Percentiles rank a stretch among this genome's conserved stretches.
These are phyloP conservation scores for Selaginella tamariscina DNA, from an alignment of 75 land plant genomes.

Conservation along the genomic window DNA sequence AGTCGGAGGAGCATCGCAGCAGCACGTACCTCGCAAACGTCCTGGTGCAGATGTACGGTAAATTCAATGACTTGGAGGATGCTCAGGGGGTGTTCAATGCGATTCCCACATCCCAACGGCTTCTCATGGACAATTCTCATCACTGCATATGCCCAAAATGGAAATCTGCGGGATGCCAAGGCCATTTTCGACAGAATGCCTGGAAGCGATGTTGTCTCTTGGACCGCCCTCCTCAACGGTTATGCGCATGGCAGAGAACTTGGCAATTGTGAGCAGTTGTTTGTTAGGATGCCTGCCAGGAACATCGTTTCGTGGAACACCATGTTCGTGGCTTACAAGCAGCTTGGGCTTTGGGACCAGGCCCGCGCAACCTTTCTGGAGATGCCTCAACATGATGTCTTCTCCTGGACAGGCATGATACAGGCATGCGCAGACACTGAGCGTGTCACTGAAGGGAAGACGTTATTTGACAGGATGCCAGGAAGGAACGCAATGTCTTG, in stretches of 20 bases:
- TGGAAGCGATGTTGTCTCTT: not conserved
- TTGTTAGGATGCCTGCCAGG: not conserved
- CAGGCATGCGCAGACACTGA: not conserved
- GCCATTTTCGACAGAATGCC: not conserved
- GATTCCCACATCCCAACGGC: not conserved
- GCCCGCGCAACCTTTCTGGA: not conserved
- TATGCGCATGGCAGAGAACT: not conserved
- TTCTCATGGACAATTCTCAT: constrained; percentile 2
- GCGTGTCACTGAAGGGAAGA: not conserved
- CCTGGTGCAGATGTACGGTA: not conserved
- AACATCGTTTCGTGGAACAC: not conserved
- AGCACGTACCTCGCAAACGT: not conserved
- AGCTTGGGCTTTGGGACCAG: not conserved
- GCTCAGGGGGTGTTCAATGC: not conserved
- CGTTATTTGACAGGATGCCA: not conserved
- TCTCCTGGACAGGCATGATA: not conserved
- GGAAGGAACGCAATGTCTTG: not conserved
- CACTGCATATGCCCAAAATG: constrained; percentile 9
- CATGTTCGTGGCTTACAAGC: not conserved
- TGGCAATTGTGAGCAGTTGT: not conserved
- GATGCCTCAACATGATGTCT: not conserved
- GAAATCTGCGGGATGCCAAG: not conserved
- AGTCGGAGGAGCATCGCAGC: not conserved
- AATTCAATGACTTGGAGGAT: not conserved
- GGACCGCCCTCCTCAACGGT: not conserved